Base-by-base conservation (phyloP, 768 basidiomycete genomes). In the Clitopilus hobsonii region DNA sequence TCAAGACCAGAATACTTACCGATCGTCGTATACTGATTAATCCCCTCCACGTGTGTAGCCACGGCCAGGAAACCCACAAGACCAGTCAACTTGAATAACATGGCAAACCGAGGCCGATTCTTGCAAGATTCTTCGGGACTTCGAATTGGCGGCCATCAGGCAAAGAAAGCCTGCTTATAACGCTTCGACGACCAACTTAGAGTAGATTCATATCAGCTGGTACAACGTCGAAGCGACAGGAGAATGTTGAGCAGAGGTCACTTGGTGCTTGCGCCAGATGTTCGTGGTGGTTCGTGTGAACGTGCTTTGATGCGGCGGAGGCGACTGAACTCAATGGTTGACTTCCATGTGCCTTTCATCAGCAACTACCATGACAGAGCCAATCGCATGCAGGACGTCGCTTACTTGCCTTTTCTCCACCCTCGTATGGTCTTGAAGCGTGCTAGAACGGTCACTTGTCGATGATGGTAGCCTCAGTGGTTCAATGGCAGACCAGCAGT, bases 11-110 rank as follows among this genome's bases (percentile, higher is more conserved):
- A n/a, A n/a, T 24, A 47, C 55, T 1, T 3, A 59, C 55, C 55
- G 22, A 59, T 32, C 23, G 52, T 52, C 26, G 47, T 55, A 26
- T 59, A 59, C 32, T 56, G 58, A n/a, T 59, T 59, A 36, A 59
- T 56, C 4, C 29, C 54, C 16, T 28, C 23, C 26, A 51, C 58
- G 23, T n/a, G 23, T 48, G 26, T 14, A 28, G 41, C n/a, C 54
- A 25, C 24, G 54, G 54, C 51, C 20, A 58, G 25, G 20, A 56
- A 48, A 25, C 22, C 13, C 28, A 48, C 38, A 5, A 54, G 45
- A 47, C 32, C 27, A 10, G 22, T 8, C 5, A 16, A 45, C 18
- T 20, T 38, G 38, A 54, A 24, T 14, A 48, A 25, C 53, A 54
- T 54, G 38, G 32, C 18, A 23, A 52, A 27, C 23, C 18, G 51